A percentile compares a stretch with the other conserved stretches of the same genome.
These are phyloP conservation scores for Metschnikowia arizonensis DNA, from an alignment of 805 yeast species.

Conservation along the genomic window DNA sequence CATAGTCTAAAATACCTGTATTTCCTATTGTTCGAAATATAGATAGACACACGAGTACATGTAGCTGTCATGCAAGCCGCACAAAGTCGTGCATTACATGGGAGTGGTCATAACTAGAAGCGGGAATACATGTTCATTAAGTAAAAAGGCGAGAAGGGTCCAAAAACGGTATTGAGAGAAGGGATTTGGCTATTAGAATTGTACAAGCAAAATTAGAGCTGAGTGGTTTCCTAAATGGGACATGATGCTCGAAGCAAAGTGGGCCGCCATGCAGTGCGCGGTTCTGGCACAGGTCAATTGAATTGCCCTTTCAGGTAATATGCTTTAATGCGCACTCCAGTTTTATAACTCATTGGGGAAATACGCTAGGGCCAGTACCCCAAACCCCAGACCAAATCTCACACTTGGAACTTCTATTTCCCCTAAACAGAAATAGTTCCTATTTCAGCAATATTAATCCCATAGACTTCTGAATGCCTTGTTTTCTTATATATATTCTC, in stretches of 20 bases:
- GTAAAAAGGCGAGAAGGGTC: not conserved
- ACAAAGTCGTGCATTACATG: not conserved
- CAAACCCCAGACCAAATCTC: not conserved
- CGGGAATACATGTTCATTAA: not conserved
- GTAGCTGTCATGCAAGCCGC: not conserved
- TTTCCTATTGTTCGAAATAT: not conserved
- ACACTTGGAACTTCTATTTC: not conserved
- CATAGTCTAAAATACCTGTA: not conserved
- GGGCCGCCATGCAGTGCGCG: not conserved
- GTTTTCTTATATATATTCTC: slow-evolving; percentile 1
- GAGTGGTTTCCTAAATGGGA: not conserved
- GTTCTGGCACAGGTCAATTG: not conserved
- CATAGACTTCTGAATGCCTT: not conserved
- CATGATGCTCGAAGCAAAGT: not conserved
- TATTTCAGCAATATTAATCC: not conserved
- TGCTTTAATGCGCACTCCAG: slow-evolving; percentile 4
- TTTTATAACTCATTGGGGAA: slow-evolving; percentile 3
- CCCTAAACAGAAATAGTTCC: slow-evolving; percentile 5
- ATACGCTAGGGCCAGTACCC: not conserved
- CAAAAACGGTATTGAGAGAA: not conserved
- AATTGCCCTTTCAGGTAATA: slow-evolving; percentile 3
- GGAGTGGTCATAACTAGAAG: not conserved
- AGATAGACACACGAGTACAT: not conserved
- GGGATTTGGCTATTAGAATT: not conserved
- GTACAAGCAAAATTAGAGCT: not conserved